Percentiles rank a stretch among this genome's conserved stretches.
Conservation (phyloP, 306 rosid species). For the Sindora glabra region DNA sequence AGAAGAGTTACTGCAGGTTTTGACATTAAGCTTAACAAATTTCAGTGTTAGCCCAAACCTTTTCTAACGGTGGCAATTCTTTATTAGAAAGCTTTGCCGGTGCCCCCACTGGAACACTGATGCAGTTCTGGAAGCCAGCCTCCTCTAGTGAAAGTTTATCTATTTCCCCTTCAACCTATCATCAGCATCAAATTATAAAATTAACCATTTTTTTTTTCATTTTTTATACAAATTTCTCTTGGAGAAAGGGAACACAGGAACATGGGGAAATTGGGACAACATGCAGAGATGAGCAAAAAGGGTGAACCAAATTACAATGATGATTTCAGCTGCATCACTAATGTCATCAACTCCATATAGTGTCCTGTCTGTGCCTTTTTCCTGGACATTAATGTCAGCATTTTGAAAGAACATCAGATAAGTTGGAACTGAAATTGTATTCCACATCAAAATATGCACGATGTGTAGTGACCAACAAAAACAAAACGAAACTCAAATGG, state of each 20-base stretch:
- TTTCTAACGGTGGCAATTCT: slow-evolving; percentile 59
- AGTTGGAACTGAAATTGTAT: not conserved
- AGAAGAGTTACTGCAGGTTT: too few species aligned
- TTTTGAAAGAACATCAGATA: slow-evolving; percentile 5
- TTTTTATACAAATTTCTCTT: not conserved
- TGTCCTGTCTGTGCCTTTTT: slow-evolving; percentile 59
- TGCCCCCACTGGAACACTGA: slow-evolving; percentile 87
- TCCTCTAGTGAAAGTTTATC: slow-evolving; percentile 95
- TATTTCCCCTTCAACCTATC: slow-evolving; percentile 86
- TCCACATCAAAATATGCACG: slow-evolving; percentile 13
- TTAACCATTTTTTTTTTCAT: not conserved
- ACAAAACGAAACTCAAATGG: not conserved
- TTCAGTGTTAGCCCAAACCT: slow-evolving; percentile 33
- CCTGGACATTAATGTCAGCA: slow-evolving; percentile 42
- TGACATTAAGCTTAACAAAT: not conserved
- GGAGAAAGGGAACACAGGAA: not conserved
- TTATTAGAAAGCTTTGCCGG: slow-evolving; percentile 55
- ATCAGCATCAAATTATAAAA: slow-evolving; percentile 13
- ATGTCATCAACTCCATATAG: slow-evolving; percentile 83
- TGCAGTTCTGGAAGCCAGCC: slow-evolving; percentile 83
- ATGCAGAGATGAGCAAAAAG: slow-evolving; percentile 4
- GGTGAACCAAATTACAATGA: slow-evolving; percentile 49
- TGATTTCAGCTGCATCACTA: slow-evolving; percentile 48
- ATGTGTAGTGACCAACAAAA: too few species aligned
- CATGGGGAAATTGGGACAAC: not conserved